Evolutionary conservation across 176 grass and related monocot genomes (phyloP).

Genomic region (Luzula sylvatica): DNA sequence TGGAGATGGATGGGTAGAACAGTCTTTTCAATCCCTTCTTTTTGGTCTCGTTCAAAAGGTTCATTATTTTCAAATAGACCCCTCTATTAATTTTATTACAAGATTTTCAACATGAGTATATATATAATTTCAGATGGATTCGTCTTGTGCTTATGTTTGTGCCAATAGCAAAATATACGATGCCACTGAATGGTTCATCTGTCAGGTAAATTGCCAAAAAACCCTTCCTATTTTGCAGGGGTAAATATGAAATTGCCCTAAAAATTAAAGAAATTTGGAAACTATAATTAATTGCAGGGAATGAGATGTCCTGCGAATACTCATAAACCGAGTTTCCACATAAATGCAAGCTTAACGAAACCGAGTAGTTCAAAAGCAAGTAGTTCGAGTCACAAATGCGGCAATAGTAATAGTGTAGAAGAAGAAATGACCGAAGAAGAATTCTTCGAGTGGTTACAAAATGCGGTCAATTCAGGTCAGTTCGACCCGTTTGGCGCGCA

Average conservation of each 20-base stretch:
- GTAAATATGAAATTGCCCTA: constrained; percentile 1
- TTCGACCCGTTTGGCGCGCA: constrained; percentile 45
- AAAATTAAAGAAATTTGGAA: constrained; percentile 7
- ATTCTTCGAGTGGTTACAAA: constrained; percentile 93
- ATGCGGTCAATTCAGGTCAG: constrained; percentile 62
- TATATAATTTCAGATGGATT: constrained; percentile 50
- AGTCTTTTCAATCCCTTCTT: constrained; percentile 69
- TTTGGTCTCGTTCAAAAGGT: constrained; percentile 90
- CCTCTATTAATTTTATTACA: constrained; percentile 8
- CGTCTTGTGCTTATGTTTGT: constrained; percentile 70
- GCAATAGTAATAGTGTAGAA: constrained; percentile 37
- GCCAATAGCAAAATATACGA: constrained; percentile 88
- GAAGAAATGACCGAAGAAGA: constrained; percentile 59
- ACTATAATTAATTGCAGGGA: constrained; percentile 37
- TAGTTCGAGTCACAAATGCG: constrained; percentile 29
- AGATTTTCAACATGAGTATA: constrained; percentile 23
- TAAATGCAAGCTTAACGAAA: constrained; percentile 64
- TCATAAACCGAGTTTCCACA: constrained; percentile 93
- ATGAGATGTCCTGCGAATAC: constrained; percentile 80
- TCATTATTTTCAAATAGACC: background rate
- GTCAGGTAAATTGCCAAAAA: constrained; percentile 53
- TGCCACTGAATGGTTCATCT: constrained; percentile 93
- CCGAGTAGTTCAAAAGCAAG: constrained; percentile 54
- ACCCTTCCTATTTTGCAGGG: constrained; percentile 12
- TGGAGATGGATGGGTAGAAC: constrained; percentile 99